Base-by-base conservation (phyloP, 1,139 yeast species). In the Saccharomyces pastorianus region DNA sequence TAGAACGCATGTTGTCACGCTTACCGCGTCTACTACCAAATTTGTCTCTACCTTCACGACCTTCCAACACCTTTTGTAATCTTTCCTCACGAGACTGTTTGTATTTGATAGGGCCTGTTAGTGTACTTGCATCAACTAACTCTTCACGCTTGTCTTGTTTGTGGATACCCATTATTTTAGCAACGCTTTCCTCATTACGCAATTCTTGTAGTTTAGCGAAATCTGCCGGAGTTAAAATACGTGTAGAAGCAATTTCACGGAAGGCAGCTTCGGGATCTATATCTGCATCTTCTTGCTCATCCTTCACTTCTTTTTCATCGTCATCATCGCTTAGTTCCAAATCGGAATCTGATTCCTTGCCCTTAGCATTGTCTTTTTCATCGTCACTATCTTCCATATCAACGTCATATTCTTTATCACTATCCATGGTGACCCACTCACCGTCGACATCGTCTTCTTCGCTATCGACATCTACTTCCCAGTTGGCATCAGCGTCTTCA, bases 191-290 rank as follows among this genome's bases (percentile, higher is more conserved):
- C 70, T 86, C 84, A 9, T 82, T 78, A 66, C 84, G 81, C 63
- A 93, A 79, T 70, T 93, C 96, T 64, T 90, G 95, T 62, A 93
- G 77, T 72, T 91, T 91, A 61, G 96, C 96, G 70, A 91, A 93
- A 75, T 93, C 99, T 0, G 98, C 98, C 26, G 99, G 99, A 0
- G 99, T 93, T 62, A 93, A 78, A 58, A 93, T 87, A 61, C 89
- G 81, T 17, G 84, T 76, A 2, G 91, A 76, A 46, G 95, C 84
- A 48, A 90, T 68, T 54, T 84, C 84, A 58, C 76, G 75, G 71
- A 85, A 77, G 1, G 85, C 85, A 51, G 73, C 72, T 51, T 71
- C 76, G 4, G 75, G 49, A 62, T 66, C 65, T 51, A 67, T 56
- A 52, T 63, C 62, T 55, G 58, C 62, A 44, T 55, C 49, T 47